phyloP scores from a whole-genome alignment of 768 basidiomycete species.

The Pilatotrama ljubarskyi region DNA sequence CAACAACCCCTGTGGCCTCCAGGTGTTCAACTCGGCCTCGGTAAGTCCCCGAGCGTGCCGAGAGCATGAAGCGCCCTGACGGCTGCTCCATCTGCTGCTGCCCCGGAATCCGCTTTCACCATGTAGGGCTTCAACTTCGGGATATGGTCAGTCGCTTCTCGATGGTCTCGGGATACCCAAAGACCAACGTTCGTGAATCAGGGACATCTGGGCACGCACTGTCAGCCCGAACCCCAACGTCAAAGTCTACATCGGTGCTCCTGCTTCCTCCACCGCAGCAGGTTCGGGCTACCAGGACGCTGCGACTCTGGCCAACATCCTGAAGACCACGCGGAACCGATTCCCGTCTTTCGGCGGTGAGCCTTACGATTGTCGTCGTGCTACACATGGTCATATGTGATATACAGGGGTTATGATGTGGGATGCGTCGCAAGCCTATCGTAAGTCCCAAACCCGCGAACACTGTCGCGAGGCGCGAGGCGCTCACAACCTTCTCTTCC shows the following conservation, averaged over 20 bases:
- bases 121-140: conserved; percentile 49
- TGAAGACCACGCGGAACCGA: conserved; percentile 36
- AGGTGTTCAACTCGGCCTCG: conserved; percentile 52
- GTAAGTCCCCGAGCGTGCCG: conserved; percentile 38
- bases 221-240: conserved; percentile 44
- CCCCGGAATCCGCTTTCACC: background rate
- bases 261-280: conserved; percentile 42
- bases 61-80: background rate
- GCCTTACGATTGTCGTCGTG: background rate
- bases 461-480: background rate
- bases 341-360: conserved; percentile 44
- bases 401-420: conserved; percentile 41
- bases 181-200: conserved; percentile 23
- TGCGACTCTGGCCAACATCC: conserved; percentile 34
- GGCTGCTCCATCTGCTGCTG: background rate
- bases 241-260: conserved; percentile 47
- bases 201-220: conserved; percentile 47
- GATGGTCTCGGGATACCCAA: background rate
- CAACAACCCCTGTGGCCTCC: conserved; percentile 45
- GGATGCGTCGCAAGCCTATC: conserved; percentile 46
- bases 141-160: conserved; percentile 29
- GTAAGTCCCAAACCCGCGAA: conserved; percentile 26
- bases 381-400: background rate
- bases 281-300: conserved; percentile 41
- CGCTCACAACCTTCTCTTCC: background rate